Base-by-base conservation (phyloP, 2,329 filamentous ascomycete genomes). In the Akanthomyces dipterigenus region DNA sequence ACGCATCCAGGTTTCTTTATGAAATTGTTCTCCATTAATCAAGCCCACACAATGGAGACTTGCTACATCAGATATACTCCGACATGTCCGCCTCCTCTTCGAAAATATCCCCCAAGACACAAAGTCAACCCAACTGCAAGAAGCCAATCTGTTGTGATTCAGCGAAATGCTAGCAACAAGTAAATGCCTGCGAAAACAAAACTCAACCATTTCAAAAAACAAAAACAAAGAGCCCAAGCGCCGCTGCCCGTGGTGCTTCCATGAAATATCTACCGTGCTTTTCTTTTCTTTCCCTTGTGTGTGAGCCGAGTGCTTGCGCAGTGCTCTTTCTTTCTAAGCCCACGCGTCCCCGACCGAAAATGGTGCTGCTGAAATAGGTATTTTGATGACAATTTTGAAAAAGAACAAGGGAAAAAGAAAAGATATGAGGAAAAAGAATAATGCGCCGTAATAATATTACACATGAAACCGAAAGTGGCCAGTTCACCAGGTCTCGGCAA, bases 401-500 rank as follows among this genome's bases (percentile, higher is more conserved):
- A 53, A 26, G 3, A 49, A 43, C 31, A 38, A 54, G 28, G 26
- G 16, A 18, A n/a, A 45, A 24, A 46, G 18, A 14, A 54, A 45
- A 54, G 11, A 40, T 38, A 14, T 16, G 36, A 28, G 22, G n/a
- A 3, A 22, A 55, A 51, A 28, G 14, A 2, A 24, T 42, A 11
- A n/a, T 9, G 4, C 31, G 36, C 24, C 22, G 31, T 24, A 24
- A 38, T 55, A 60, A 14, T 55, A 28, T 38, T 60, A 60, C 49
- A 60, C 40, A 48, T 16, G n/a, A 22, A 38, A 9, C 7, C 8
- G 11, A 7, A 22, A 11, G 11, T 26, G 24, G 22, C 18, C 20
- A 36, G 50, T 63, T 69, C 69, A 88, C 85, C 85, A 88, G 6
- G 85, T 88, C 77, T 88, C 93, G 63, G 93, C 91, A 81, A 97